Evolutionary conservation across 257 asterid species (phyloP).

Genomic region (Przewalskia tangutica): DNA sequence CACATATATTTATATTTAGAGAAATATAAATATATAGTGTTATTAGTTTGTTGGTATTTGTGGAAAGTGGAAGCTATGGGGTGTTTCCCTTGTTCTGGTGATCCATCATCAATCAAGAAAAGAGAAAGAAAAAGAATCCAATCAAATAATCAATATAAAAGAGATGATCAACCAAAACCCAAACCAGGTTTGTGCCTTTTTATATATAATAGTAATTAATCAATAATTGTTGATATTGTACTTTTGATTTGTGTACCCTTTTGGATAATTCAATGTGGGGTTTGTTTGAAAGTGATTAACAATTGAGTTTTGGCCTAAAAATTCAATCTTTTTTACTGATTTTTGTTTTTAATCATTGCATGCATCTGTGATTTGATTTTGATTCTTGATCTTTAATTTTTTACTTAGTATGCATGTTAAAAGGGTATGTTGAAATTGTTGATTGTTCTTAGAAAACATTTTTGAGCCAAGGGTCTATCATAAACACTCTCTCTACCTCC

Average conservation of each 20-base stretch:
- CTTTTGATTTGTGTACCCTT: not conserved
- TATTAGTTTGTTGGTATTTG: too few species aligned
- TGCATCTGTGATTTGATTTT: not conserved
- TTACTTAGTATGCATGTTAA: not conserved
- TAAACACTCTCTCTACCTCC: too few species aligned
- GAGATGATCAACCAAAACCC: conserved; percentile 28
- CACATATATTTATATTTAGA: too few species aligned
- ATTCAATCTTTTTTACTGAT: not conserved
- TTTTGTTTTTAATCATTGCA: not conserved
- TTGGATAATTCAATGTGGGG: conserved; percentile 9
- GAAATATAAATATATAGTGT: too few species aligned
- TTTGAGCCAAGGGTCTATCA: too few species aligned
- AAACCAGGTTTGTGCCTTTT: conserved; percentile 21
- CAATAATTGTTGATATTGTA: not conserved
- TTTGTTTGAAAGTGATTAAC: too few species aligned
- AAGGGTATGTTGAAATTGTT: not conserved
- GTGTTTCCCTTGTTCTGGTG: conserved; percentile 61
- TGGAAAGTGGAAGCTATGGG: conserved; percentile 35
- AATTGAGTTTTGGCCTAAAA: not conserved
- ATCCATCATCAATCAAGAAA: conserved; percentile 30
- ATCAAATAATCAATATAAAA: not conserved
- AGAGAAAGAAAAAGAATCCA: conserved; percentile 17
- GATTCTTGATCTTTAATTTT: not conserved
- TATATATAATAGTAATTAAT: not conserved
- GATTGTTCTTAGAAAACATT: not conserved